Conservation (phyloP, 768 basidiomycete species). For the Rhodotorula toruloides region DNA sequence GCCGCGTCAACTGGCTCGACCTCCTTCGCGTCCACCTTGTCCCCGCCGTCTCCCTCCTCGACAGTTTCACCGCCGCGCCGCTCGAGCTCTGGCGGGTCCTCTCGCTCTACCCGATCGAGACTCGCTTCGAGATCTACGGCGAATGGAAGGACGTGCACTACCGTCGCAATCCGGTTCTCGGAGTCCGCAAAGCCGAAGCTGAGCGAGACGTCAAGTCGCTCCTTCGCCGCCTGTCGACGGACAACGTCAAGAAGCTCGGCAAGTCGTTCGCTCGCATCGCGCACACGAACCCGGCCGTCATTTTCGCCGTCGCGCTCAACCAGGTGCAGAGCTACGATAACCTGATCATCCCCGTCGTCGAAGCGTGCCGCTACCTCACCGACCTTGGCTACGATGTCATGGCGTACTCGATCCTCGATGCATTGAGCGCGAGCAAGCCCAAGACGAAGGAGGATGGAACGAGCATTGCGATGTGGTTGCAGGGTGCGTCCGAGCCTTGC, state of each 20-base stretch:
- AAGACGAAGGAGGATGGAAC: slow-evolving; percentile 88
- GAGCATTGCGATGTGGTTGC: slow-evolving; percentile 82
- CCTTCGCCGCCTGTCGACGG: slow-evolving; percentile 58
- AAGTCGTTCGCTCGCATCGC: slow-evolving; percentile 86
- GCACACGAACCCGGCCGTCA: slow-evolving; percentile 86
- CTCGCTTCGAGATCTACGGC: slow-evolving; percentile 87
- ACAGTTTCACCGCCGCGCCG: slow-evolving; percentile 79
- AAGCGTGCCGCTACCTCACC: slow-evolving; percentile 79
- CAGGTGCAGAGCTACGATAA: slow-evolving; percentile 98
- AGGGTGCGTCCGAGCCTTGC: slow-evolving; percentile 61
- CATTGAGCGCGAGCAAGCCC: slow-evolving; percentile 71
- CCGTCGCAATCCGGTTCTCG: slow-evolving; percentile 69
- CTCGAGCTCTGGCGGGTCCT: slow-evolving; percentile 91
- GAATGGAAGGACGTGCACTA: slow-evolving; percentile 81
- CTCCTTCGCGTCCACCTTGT: slow-evolving; percentile 73
- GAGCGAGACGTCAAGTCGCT: slow-evolving; percentile 84
- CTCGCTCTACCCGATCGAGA: slow-evolving; percentile 65
- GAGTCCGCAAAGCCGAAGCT: slow-evolving; percentile 72
- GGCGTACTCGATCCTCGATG: slow-evolving; percentile 78
- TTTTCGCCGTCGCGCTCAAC: slow-evolving; percentile 80
- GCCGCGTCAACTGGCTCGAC: slow-evolving; percentile 59
- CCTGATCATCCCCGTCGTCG: slow-evolving; percentile 79
- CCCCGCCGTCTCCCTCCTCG: slow-evolving; percentile 77
- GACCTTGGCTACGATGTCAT: slow-evolving; percentile 92
- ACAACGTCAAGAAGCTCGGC: slow-evolving; percentile 72